phyloP scores from a whole-genome alignment of 1,139 yeast species.

The Scheffersomyces cryptocercus region DNA sequence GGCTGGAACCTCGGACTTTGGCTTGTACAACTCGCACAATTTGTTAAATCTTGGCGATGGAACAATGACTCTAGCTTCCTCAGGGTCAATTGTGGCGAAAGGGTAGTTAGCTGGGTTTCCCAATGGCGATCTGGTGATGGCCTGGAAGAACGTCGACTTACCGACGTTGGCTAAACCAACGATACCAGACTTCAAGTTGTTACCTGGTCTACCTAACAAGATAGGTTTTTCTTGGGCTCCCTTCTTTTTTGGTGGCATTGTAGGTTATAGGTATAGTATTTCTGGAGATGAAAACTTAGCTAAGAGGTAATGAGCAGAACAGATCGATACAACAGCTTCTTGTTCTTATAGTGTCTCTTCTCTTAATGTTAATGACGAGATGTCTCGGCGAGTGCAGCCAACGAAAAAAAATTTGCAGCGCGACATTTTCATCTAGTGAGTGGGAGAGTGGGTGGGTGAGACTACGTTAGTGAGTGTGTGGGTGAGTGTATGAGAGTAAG shows the following conservation, averaged over 20 bases:
- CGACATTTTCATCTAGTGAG: no score
- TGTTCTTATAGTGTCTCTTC: no score
- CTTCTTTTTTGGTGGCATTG: constrained; percentile 95
- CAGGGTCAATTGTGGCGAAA: constrained; percentile 98
- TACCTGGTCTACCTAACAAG: constrained; percentile 97
- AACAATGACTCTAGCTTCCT: constrained; percentile 95
- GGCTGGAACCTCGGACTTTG: constrained; percentile 89
- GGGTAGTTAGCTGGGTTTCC: constrained; percentile 99
- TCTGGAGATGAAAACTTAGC: not conserved
- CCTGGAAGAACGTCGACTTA: constrained; percentile 88
- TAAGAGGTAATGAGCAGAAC: no score
- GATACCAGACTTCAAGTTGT: constrained; percentile 93
- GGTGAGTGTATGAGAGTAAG: no score
- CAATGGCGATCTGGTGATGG: constrained; percentile 83
- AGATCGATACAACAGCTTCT: no score
- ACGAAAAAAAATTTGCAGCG: no score
- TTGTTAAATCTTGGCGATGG: constrained; percentile 90
- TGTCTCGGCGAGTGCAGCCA: no score
- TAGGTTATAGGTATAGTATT: constrained; percentile 1
- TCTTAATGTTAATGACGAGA: no score
- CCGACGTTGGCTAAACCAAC: constrained; percentile 98
- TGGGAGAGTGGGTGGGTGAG: no score
- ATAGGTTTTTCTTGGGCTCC: constrained; percentile 82
- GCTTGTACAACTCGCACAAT: constrained; percentile 72
- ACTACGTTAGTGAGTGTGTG: no score